Conservation (phyloP, 352 stramenopile genomes). For the Pythium sp. region DNA sequence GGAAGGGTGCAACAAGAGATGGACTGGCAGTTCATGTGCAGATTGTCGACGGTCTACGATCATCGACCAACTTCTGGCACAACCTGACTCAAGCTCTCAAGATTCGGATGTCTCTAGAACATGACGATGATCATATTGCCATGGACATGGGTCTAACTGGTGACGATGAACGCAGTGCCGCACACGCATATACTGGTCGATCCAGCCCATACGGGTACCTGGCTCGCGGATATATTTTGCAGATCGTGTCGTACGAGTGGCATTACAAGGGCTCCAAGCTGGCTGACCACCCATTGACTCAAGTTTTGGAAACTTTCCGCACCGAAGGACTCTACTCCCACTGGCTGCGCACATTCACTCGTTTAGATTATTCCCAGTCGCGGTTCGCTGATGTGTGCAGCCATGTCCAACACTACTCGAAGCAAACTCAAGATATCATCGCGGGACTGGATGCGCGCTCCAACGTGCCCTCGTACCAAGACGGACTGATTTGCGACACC, state of each 20-base stretch:
- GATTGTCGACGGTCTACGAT: conserved; percentile 40
- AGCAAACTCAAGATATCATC: conserved; percentile 14
- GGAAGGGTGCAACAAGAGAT: conserved; percentile 44
- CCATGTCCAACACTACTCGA: conserved; percentile 22
- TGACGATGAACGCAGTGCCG: conserved; percentile 21
- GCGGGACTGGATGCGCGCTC: conserved; percentile 12
- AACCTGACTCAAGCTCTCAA: conserved; percentile 57
- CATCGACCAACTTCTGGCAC: conserved; percentile 45
- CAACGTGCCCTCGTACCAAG: conserved; percentile 23
- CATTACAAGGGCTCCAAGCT: conserved; percentile 37
- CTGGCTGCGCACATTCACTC: conserved; percentile 65
- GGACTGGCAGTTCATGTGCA: conserved; percentile 37
- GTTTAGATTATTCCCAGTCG: conserved; percentile 45
- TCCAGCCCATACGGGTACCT: conserved; percentile 60
- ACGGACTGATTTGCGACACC: conserved; percentile 20
- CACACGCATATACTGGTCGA: conserved; percentile 40
- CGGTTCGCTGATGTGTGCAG: conserved; percentile 22
- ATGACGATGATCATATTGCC: conserved; percentile 31
- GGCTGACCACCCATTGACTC: conserved; percentile 34
- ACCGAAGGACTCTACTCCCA: conserved; percentile 64
- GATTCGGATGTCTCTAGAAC: conserved; percentile 53
- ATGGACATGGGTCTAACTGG: conserved; percentile 38
- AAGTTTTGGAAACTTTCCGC: conserved; percentile 57
- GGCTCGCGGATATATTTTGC: conserved; percentile 53
- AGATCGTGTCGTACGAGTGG: conserved; percentile 66